Base-by-base conservation (phyloP, 2,329 filamentous ascomycete species). In the Trichoderma arundinaceum region DNA sequence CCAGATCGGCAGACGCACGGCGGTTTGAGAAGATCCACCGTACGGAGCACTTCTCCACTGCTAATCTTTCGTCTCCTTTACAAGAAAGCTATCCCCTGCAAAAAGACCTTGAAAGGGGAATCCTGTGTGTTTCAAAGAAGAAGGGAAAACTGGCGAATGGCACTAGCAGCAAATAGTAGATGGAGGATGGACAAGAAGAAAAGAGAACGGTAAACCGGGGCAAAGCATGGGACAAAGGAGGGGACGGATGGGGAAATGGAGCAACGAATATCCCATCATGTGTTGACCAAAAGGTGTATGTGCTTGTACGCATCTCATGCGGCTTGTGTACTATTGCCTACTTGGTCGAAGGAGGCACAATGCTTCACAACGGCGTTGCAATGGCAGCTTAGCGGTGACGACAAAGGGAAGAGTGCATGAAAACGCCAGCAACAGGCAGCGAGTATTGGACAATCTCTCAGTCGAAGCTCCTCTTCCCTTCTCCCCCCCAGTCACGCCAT, bases 1-100 rank as follows among this genome's bases (percentile, higher is more conserved):
- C 76, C 75, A 56, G 61, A 64, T 64, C 61, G 61, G 61, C 61
- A 57, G 61, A 64, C 61, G 51, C 61, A 64, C 43, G 61, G 61
- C 51, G 61, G 61, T 56, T 64, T 57, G 41, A 44, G 60, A 28
- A 46, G 52, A 54, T 57, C 61, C 61, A 64, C 61, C 52, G 32
- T 35, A 63, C 28, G 51, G 60, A 63, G 49, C 49, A n/a, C 9
- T 17, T 3, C 17, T 43, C 61, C 61, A 64, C 61, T 56, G 9
- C 51, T 64, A 64, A 64, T 64, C 52, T 64, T 64, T 17, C 39
- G 33, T 64, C 32, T 57, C 39, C 54, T 58, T 33, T 64, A 28
- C 52, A n/a, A n/a, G n/a, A n/a, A n/a, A n/a, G n/a, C n/a, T n/a
- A n/a, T n/a, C n/a, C n/a, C n/a, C n/a, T n/a, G 48, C 33, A 15